A percentile compares a stretch with the other conserved stretches of the same genome.
phyloP scores from a whole-genome alignment of 2,329 filamentous ascomycete species.

The Cordyceps cicadae region DNA sequence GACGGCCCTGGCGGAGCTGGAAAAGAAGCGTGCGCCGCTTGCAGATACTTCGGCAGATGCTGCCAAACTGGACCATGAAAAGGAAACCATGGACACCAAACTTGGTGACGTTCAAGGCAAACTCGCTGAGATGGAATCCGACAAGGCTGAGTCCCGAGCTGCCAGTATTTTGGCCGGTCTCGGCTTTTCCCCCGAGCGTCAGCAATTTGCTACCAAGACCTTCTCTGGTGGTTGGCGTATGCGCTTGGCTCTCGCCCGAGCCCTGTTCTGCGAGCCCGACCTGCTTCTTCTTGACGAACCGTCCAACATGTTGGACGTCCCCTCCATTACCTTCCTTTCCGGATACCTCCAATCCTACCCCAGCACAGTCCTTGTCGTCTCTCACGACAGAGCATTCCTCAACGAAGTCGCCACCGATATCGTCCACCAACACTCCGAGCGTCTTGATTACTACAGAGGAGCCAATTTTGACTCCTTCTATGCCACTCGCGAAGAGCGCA shows the following conservation, averaged over 20 bases:
- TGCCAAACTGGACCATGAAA: constrained; percentile 72
- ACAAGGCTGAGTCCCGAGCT: constrained; percentile 92
- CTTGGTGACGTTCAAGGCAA: constrained; percentile 87
- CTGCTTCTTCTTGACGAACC: constrained; percentile 94
- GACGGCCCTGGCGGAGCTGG: constrained; percentile 65
- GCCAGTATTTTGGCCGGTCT: constrained; percentile 95
- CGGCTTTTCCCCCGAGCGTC: constrained; percentile 87
- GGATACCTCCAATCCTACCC: constrained; percentile 92
- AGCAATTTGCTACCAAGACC: constrained; percentile 89
- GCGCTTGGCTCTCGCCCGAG: constrained; percentile 88
- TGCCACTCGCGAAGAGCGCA: constrained; percentile 90
- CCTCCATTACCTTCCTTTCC: constrained; percentile 96
- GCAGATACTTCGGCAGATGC: constrained; percentile 91
- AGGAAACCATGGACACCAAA: constrained; percentile 83
- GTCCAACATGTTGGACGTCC: constrained; percentile 99
- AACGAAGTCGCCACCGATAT: constrained; percentile 99
- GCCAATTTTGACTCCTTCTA: constrained; percentile 98
- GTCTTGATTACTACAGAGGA: constrained; percentile 96
- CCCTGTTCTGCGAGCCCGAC: constrained; percentile 96
- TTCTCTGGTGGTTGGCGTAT: constrained; percentile 99
- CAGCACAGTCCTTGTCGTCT: constrained; percentile 90
- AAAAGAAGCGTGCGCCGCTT: constrained; percentile 66
- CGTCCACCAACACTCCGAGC: constrained; percentile 94
- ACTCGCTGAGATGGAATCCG: constrained; percentile 95
- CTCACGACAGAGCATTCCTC: constrained; percentile 97